A percentile compares a stretch with the other conserved stretches of the same genome.
phyloP scores from a whole-genome alignment of 164 flowering plant genomes.

The Protea cynaroides region DNA sequence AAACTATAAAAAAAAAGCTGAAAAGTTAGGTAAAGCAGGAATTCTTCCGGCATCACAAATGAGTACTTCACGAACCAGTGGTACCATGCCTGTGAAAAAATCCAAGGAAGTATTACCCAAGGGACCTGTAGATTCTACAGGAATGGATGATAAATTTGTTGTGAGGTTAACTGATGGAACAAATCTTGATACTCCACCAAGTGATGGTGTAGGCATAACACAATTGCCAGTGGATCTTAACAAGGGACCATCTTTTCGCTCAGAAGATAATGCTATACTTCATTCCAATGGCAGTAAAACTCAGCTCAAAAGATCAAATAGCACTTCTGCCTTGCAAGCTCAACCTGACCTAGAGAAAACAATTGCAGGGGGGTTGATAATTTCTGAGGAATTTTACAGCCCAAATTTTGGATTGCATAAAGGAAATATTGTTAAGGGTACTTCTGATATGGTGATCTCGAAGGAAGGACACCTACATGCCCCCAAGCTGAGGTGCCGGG shows the following conservation, averaged over 20 bases:
- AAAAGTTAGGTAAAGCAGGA: conserved; percentile 28
- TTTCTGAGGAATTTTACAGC: conserved; percentile 52
- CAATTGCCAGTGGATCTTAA: conserved; percentile 22
- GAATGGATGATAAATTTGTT: conserved; percentile 22
- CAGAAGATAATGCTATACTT: conserved; percentile 8
- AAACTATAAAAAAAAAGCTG: conserved; percentile 59
- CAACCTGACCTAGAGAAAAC: conserved; percentile 8
- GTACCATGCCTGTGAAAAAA: conserved; percentile 1
- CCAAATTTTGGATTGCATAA: conserved; percentile 30
- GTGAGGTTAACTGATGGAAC: conserved; percentile 14
- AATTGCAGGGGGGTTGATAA: conserved; percentile 8
- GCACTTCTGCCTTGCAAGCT: conserved; percentile 27
- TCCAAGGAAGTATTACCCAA: too few relatives aligned
- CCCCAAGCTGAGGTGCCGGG: conserved; percentile 65
- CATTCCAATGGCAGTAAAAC: conserved; percentile 11
- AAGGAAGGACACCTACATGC: conserved; percentile 27
- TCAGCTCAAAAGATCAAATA: conserved; percentile 24
- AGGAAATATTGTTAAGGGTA: conserved; percentile 16
- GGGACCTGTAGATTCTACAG: conserved; percentile 8
- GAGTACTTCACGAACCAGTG: conserved; percentile 22
- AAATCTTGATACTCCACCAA: conserved; percentile 13
- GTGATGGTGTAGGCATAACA: conserved; percentile 5
- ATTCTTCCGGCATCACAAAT: neutral
- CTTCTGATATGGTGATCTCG: conserved; percentile 24
- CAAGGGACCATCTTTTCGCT: conserved; percentile 19